Evolutionary conservation across 2,329 filamentous ascomycete species (phyloP).

Genomic region (Stagonosporopsis chrysanthemi): DNA sequence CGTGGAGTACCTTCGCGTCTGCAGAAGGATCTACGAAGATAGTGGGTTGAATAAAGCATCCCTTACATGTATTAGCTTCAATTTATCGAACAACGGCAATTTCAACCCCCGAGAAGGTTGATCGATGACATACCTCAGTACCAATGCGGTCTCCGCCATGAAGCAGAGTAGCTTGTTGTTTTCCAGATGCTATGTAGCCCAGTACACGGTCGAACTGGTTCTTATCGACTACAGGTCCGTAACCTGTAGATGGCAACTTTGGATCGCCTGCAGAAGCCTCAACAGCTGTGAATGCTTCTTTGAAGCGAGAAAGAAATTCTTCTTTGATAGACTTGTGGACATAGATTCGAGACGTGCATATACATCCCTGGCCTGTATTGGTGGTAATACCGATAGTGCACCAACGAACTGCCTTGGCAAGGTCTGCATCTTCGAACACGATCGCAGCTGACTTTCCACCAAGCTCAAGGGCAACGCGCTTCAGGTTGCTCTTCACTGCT

Average conservation of each 20-base stretch:
- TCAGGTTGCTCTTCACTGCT: constrained; percentile 48
- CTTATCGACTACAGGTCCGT: constrained; percentile 36
- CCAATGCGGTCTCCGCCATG: constrained; percentile 37
- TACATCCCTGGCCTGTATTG: constrained; percentile 65
- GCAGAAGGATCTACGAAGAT: constrained; percentile 43
- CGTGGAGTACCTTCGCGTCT: constrained; percentile 42
- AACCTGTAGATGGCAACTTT: neutral
- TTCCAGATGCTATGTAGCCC: constrained; percentile 4
- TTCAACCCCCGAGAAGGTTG: neutral
- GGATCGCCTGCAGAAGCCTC: neutral
- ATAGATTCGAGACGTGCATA: constrained; percentile 61
- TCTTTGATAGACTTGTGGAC: constrained; percentile 65
- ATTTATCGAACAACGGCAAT: neutral
- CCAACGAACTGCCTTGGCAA: constrained; percentile 69
- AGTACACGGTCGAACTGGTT: constrained; percentile 42
- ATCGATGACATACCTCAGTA: neutral
- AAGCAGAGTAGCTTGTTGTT: constrained; percentile 40
- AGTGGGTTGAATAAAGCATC: constrained; percentile 13
- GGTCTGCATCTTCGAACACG: constrained; percentile 62
- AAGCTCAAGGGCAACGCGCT: constrained; percentile 65
- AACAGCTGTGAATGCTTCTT: constrained; percentile 40
- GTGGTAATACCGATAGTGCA: constrained; percentile 64
- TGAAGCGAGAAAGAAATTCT: constrained; percentile 68
- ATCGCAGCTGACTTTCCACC: constrained; percentile 64
- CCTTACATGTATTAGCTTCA: neutral